phyloP scores from a whole-genome alignment of 1,284 basidiomycete species.

The Moesziomyces antarcticus region DNA sequence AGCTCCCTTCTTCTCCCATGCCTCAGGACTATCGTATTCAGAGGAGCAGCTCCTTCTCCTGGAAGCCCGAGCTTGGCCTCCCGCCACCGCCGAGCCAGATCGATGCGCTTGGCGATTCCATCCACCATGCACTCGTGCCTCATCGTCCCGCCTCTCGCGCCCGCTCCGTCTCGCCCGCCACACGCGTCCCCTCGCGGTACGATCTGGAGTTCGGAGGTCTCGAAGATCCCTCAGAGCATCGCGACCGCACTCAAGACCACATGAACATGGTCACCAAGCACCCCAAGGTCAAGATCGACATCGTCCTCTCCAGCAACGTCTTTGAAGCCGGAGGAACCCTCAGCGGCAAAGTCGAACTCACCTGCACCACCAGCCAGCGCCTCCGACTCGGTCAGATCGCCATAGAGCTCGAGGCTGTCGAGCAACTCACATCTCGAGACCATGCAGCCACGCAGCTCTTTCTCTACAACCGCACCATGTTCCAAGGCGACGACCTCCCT shows the following conservation, averaged over 20 bases:
- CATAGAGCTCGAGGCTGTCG: constrained; percentile 55
- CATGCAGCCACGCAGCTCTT: constrained; percentile 61
- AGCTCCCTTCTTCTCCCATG: constrained; percentile 22
- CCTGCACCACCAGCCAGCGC: constrained; percentile 55
- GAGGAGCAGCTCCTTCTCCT: constrained; percentile 44
- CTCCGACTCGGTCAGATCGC: constrained; percentile 61
- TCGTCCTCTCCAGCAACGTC: constrained; percentile 49
- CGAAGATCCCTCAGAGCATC: constrained; percentile 25
- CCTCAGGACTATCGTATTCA: constrained; percentile 8
- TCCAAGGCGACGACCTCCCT: constrained; percentile 60
- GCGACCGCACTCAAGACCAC: constrained; percentile 41
- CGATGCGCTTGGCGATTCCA: constrained; percentile 29
- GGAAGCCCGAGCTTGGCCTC: constrained; percentile 51
- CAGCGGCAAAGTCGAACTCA: constrained; percentile 60
- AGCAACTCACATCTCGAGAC: constrained; percentile 62
- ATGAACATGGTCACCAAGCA: constrained; percentile 62
- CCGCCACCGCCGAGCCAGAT: constrained; percentile 55
- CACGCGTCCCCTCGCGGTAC: constrained; percentile 29
- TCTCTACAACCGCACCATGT: constrained; percentile 61
- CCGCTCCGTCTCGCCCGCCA: constrained; percentile 25
- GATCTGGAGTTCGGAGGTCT: constrained; percentile 40
- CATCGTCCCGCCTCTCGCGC: constrained; percentile 24
- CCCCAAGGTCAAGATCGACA: constrained; percentile 58
- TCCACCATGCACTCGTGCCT: constrained; percentile 31
- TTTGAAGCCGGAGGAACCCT: constrained; percentile 57